Evolutionary conservation across 129 eudicot genomes (phyloP), one percentile per base, ranked within the genome.

Genomic region (Centella asiatica): DNA sequence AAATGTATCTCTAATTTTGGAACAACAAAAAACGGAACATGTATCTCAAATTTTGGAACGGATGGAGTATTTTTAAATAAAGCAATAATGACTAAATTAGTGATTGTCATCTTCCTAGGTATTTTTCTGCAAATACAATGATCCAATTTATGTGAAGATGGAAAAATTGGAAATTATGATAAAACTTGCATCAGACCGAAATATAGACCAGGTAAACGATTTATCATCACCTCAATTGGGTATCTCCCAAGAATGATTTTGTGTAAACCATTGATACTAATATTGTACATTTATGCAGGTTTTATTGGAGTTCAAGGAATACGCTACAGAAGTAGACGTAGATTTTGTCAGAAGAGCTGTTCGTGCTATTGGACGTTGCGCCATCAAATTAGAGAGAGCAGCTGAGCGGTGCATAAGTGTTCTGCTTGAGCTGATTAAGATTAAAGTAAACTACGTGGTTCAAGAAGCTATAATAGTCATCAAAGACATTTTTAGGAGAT

Each of bases 361-460:
- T 27, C 96, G 99, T 79, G 99, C 99, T 51, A 92, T 92, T 84
- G 99, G 99, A 39, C 86, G 99, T 19, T 92, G 99, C 74, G 99
- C 99, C 68, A 92, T 92, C 71, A 92, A 92, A 73, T 74, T 92
- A 62, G 99, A 92, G 84, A 92, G 99, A 71, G 99, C 99, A 12
- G 99, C 99, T 64, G 99, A 92, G 54, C 90, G 99, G 31, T 92
- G 99, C 78, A 92, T 92, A 27, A 92, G 99, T 70, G 99, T 92
- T 52, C 80, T 92, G 75, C 86, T 92, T 64, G 99, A 92, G 72
- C 78, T 92, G 65, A 92, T 92, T 59, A 92, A 92, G 75, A 92
- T 92, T 62, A 92, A 92, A 92, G 99, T 92, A 48, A 92, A 92
- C 64, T 92, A 92, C 62, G 98, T 92, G 53, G 95, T 92, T 57